phyloP scores from a whole-genome alignment of 148 eudicot species.

The Polygonum aviculare region DNA sequence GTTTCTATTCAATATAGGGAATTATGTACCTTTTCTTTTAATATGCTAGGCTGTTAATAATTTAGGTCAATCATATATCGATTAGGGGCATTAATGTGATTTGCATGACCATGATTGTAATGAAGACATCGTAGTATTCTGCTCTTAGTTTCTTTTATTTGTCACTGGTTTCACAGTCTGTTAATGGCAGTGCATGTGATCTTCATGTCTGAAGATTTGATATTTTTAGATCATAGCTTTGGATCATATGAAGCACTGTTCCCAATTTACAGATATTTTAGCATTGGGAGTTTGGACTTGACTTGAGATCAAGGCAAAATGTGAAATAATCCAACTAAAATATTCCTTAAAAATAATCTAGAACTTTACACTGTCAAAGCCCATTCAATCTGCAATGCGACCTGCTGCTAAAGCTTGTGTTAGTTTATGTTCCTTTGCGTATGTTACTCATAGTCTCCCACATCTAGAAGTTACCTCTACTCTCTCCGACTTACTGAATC shows the following conservation, averaged over 20 bases:
- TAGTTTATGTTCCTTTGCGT: not conserved
- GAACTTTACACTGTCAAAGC: not conserved
- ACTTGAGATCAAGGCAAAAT: not conserved
- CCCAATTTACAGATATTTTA: not conserved
- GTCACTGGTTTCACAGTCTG: not conserved
- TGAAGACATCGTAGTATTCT: not conserved
- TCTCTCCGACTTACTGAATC: not conserved
- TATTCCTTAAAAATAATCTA: not conserved
- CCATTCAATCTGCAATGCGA: not conserved
- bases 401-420: not conserved
- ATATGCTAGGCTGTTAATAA: not conserved
- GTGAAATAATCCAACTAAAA: not conserved
- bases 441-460: not conserved
- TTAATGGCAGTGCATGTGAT: not conserved
- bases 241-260: not conserved
- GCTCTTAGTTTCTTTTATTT: not conserved
- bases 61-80: not conserved
- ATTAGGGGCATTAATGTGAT: not conserved
- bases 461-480: not conserved
- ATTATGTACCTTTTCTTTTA: not conserved
- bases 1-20: not conserved
- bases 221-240: not conserved
- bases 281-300: not conserved
- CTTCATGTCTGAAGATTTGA: not conserved
- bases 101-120: not conserved